phyloP scores from a whole-genome alignment of 441 rosid species.

The Biscutella laevigata region DNA sequence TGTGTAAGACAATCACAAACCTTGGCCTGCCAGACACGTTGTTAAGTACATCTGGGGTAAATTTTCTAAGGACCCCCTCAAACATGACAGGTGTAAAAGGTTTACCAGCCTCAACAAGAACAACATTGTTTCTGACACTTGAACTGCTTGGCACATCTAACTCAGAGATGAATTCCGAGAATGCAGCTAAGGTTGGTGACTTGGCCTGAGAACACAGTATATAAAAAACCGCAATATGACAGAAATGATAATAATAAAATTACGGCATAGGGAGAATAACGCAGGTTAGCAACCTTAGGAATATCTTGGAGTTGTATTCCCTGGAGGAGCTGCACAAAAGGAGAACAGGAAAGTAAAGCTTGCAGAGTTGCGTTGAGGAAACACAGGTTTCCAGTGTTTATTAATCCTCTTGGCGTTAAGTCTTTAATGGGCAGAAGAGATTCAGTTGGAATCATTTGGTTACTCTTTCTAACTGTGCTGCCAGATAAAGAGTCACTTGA shows the following conservation, averaged over 20 bases:
- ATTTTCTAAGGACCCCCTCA: slow-evolving; percentile 66
- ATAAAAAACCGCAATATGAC: slow-evolving; percentile 8
- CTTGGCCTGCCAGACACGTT: slow-evolving; percentile 78
- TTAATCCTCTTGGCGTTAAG: slow-evolving; percentile 67
- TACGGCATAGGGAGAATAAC: background rate
- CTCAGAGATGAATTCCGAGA: slow-evolving; percentile 60
- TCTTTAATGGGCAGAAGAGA: slow-evolving; percentile 29
- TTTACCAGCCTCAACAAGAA: slow-evolving; percentile 54
- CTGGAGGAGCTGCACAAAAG: slow-evolving; percentile 73
- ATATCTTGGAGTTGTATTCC: slow-evolving; percentile 43
- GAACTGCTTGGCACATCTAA: slow-evolving; percentile 44
- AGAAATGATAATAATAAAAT: background rate
- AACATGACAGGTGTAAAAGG: slow-evolving; percentile 81
- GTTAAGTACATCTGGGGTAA: slow-evolving; percentile 78
- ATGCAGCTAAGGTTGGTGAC: slow-evolving; percentile 71
- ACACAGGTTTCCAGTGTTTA: slow-evolving; percentile 77
- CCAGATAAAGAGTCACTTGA: slow-evolving; percentile 24
- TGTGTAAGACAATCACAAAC: slow-evolving; percentile 33
- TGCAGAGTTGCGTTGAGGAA: slow-evolving; percentile 88
- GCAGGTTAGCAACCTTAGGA: slow-evolving; percentile 43
- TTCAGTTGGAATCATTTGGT: slow-evolving; percentile 28
- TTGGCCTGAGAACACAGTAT: slow-evolving; percentile 43
- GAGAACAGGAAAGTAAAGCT: slow-evolving; percentile 77
- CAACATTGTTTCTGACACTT: slow-evolving; percentile 40
- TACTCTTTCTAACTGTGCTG: slow-evolving; percentile 22